These are phyloP conservation scores for Hirschfeldia incana DNA, from an alignment of 345 rosid genomes.

Conservation along the genomic window DNA sequence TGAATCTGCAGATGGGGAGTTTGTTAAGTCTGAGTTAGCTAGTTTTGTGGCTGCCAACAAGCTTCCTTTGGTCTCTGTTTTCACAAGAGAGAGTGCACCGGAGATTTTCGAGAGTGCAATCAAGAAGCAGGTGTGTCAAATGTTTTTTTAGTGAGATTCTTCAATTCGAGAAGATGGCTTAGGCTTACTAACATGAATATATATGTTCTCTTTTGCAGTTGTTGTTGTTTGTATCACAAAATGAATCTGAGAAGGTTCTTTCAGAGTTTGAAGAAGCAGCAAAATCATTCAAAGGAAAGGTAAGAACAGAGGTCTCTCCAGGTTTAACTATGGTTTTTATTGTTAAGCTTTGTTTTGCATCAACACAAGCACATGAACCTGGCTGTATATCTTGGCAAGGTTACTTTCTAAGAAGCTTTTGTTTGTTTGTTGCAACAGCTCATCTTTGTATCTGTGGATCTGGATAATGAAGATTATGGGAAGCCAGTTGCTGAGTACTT, in stretches of 20 bases:
- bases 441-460: conserved; percentile 80
- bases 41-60: conserved; percentile 46
- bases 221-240: conserved; percentile 67
- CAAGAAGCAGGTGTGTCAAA: conserved; percentile 66
- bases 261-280: conserved; percentile 78
- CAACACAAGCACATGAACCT: neutral
- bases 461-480: conserved; percentile 92
- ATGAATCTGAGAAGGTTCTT: conserved; percentile 68
- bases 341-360: neutral
- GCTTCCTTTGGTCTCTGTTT: conserved; percentile 81
- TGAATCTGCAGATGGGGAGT: neutral
- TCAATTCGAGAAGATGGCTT: conserved; percentile 5
- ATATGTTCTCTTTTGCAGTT: conserved; percentile 49
- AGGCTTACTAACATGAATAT: conserved; percentile 9
- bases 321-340: neutral
- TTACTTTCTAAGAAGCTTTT: conserved; percentile 21
- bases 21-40: neutral
- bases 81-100: conserved; percentile 82
- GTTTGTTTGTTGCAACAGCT: conserved; percentile 55
- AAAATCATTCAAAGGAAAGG: conserved; percentile 91
- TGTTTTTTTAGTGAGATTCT: conserved; percentile 6
- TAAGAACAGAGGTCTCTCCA: conserved; percentile 27
- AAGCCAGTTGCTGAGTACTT: conserved; percentile 95
- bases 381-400: neutral
- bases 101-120: conserved; percentile 79